Base-by-base conservation (phyloP, 306 rosid genomes). In the Betula pendula region DNA sequence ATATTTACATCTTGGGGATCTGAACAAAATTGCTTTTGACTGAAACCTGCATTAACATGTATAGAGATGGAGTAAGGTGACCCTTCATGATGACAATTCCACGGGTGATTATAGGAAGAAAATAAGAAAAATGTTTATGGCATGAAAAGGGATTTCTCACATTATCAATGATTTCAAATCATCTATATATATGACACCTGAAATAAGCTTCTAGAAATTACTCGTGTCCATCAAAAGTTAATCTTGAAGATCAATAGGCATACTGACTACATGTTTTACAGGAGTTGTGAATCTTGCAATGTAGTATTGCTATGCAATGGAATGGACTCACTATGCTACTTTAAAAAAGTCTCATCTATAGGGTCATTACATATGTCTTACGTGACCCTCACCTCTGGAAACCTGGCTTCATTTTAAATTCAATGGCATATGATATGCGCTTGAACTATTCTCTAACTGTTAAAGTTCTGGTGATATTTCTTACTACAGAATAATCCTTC, bases 401-500 rank as follows among this genome's bases (percentile, higher is more conserved):
- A n/a, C 47, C 43, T 14, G 68, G 43, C 33, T 62, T 67, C 9
- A 25, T 33, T 17, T 67, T 20, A 20, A 44, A 20, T 24, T 52
- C 6, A 45, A 19, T 72, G 72, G 35, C 51, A 27, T 63, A 29
- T 73, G 58, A 20, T n/a, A 22, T 65, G 67, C 71, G 47, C 16
- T 63, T 38, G 53, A 69, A 58, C 25, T 68, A 44, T 20, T 52
- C 35, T 79, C 73, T 68, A 25, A 62, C 74, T 62, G 31, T 51
- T 42, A 70, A 20, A 44, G 69, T 71, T 15, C 27, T 45, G 58
- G 44, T 74, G 38, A 29, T 69, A 22, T 53, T 45, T 76, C 72
- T 83, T 16, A 31, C 43, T 11, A 75, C 92, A 83, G 93, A 83
- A 52, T 72, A 74, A 75, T 75, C 78, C 85, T 78, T 79, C 84